These are phyloP conservation scores for Saturnispora zaruensis DNA, from an alignment of 805 yeast genomes.

Conservation along the genomic window DNA sequence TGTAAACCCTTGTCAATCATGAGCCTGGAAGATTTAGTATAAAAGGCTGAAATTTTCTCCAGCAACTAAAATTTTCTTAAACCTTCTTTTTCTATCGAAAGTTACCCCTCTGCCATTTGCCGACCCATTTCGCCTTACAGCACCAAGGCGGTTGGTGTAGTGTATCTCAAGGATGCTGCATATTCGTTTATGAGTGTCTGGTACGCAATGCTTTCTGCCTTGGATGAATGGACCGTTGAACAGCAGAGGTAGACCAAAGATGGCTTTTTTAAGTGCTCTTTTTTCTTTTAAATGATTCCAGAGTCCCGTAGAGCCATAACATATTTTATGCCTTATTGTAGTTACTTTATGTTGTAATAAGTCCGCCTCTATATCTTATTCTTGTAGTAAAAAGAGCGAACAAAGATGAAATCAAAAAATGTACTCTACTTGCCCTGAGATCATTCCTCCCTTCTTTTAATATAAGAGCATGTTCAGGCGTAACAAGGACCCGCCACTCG, in stretches of 20 bases:
- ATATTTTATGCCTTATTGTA: neutral
- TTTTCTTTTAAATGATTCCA: neutral
- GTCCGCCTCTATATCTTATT: neutral
- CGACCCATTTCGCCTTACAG: neutral
- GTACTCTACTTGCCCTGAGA: neutral
- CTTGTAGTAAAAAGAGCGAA: neutral
- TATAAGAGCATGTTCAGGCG: conserved; percentile 6
- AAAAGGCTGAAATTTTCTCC: neutral
- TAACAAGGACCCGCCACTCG: conserved; percentile 6
- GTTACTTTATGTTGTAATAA: neutral
- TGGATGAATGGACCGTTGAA: conserved; percentile 6
- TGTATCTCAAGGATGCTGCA: conserved; percentile 8
- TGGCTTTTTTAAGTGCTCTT: conserved; percentile 7
- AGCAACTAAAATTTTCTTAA: neutral
- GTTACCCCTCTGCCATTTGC: conserved; percentile 12
- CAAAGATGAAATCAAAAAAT: neutral
- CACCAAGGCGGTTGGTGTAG: neutral
- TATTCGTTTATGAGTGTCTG: conserved; percentile 12
- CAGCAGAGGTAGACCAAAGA: conserved; percentile 6
- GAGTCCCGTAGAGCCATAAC: conserved; percentile 15
- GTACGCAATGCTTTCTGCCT: neutral
- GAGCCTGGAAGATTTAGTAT: neutral
- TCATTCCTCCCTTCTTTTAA: neutral
- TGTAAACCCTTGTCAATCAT: conserved; percentile 3
- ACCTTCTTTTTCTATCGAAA: conserved; percentile 12